A percentile compares a stretch with the other conserved stretches of the same genome.
Evolutionary conservation across 139 green algal genomes (phyloP).

Genomic region (Chlamydomonas sp.): DNA sequence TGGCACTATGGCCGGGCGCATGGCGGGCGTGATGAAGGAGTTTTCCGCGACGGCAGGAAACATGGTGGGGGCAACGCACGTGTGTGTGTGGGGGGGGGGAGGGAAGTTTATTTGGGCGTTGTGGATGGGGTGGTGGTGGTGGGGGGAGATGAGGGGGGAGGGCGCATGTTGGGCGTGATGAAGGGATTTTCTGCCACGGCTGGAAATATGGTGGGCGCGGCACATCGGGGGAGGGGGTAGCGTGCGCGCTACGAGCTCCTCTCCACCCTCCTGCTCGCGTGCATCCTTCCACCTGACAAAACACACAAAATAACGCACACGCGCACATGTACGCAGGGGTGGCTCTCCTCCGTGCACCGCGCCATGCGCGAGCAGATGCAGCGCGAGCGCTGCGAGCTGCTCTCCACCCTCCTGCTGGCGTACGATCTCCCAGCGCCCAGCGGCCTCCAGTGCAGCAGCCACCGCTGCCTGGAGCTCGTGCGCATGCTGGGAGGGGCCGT

Average conservation of each 20-base stretch:
- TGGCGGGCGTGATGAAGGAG: constrained; percentile 17
- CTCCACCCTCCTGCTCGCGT: constrained; percentile 46
- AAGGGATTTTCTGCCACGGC: constrained; percentile 5
- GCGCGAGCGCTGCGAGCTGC: constrained; percentile 47
- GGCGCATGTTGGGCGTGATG: constrained; percentile 18
- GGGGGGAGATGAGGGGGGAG: neutral
- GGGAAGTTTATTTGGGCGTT: too few species aligned
- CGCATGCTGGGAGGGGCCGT: constrained; percentile 34
- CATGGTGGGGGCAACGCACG: too few species aligned
- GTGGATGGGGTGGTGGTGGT: too few species aligned
- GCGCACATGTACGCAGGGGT: constrained; percentile 12
- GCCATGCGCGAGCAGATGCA: constrained; percentile 24
- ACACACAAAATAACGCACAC: too few species aligned
- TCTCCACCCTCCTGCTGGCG: constrained; percentile 49
- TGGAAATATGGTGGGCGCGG: neutral
- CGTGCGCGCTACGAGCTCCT: constrained; percentile 49
- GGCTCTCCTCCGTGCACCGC: constrained; percentile 15
- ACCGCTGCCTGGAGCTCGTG: constrained; percentile 39
- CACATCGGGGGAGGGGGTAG: too few species aligned
- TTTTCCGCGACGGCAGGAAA: neutral
- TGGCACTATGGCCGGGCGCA: constrained; percentile 13
- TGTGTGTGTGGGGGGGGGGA: too few species aligned
- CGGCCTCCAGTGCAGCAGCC: constrained; percentile 27
- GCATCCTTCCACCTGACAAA: constrained; percentile 33
- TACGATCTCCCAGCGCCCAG: constrained; percentile 33